A percentile compares a stretch with the other conserved stretches of the same genome.
Evolutionary conservation across 441 rosid genomes (phyloP).

Genomic region (Mallotus repandus): DNA sequence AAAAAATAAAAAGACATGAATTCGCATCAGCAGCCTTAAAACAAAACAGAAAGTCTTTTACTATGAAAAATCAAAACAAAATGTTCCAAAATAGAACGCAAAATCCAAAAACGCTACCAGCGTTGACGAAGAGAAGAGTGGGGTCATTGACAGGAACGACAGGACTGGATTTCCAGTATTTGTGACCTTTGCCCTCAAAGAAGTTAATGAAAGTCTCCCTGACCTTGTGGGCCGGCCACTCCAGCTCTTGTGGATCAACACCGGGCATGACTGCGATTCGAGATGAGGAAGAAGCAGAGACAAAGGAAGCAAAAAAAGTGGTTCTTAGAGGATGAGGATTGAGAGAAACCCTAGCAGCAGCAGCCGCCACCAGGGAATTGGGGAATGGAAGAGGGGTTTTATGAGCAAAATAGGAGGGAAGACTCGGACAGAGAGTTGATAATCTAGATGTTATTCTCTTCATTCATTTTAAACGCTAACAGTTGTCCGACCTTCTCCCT

Average conservation of each 20-base stretch:
- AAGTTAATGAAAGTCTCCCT: conserved; percentile 73
- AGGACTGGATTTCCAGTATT: conserved; percentile 84
- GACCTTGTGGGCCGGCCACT: conserved; percentile 79
- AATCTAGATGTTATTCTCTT: conserved; percentile 15
- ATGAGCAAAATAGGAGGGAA: neutral
- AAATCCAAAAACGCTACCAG: conserved; percentile 44
- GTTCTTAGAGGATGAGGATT: neutral
- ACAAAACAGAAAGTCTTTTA: no score
- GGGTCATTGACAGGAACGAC: conserved; percentile 94
- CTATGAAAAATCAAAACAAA: no score
- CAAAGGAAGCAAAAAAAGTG: neutral
- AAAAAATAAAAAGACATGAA: no score
- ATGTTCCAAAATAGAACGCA: neutral
- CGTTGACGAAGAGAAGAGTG: conserved; percentile 89
- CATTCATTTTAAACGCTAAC: conserved; percentile 25
- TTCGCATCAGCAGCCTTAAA: no score
- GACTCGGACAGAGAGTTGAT: neutral
- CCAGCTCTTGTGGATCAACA: conserved; percentile 43
- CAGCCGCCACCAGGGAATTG: conserved; percentile 21
- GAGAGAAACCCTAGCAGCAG: conserved; percentile 36
- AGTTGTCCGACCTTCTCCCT: neutral
- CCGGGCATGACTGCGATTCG: conserved; percentile 42
- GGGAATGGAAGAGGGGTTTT: neutral
- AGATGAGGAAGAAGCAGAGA: conserved; percentile 13
- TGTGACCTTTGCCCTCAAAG: conserved; percentile 66